Percentiles rank a stretch among this genome's conserved stretches.
These are phyloP conservation scores for Penicillium robsamsonii DNA, from an alignment of 495 filamentous ascomycete genomes.

Conservation along the genomic window DNA sequence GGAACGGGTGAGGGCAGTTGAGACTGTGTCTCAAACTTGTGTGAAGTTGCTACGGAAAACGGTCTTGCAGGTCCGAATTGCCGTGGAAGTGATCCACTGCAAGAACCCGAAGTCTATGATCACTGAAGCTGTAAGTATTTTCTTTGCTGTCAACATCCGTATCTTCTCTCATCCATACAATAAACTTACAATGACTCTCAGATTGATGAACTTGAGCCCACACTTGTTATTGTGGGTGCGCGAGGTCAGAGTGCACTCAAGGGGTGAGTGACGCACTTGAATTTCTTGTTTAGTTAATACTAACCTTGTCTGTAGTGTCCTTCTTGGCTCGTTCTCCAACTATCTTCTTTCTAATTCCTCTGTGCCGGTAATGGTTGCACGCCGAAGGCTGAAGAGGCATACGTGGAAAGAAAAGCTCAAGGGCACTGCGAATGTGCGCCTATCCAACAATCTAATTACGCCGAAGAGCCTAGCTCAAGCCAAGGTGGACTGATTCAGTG, in stretches of 20 bases:
- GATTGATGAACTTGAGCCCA: slow-evolving; percentile 89
- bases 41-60: slow-evolving; percentile 85
- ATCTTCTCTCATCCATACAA: slow-evolving; percentile 8
- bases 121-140: slow-evolving; percentile 65
- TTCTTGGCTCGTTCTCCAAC: slow-evolving; percentile 94
- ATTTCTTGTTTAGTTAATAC: neutral
- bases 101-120: slow-evolving; percentile 88
- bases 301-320: slow-evolving; percentile 55
- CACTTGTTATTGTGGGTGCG: slow-evolving; percentile 89
- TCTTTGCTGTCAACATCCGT: neutral
- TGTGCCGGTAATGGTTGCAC: slow-evolving; percentile 92
- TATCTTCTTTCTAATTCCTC: slow-evolving; percentile 95
- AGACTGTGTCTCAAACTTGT: slow-evolving; percentile 74
- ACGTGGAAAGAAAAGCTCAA: slow-evolving; percentile 56
- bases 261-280: slow-evolving; percentile 58
- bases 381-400: slow-evolving; percentile 74
- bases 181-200: slow-evolving; percentile 28
- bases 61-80: slow-evolving; percentile 81
- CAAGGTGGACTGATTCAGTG: slow-evolving; percentile 56
- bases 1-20: slow-evolving; percentile 72
- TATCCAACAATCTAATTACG: slow-evolving; percentile 70
- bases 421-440: slow-evolving; percentile 50
- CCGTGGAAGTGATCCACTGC: slow-evolving; percentile 96
- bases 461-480: slow-evolving; percentile 62
- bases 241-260: slow-evolving; percentile 88